Percentiles rank a stretch among this genome's conserved stretches.
These are phyloP conservation scores for Ustilago nuda DNA, from an alignment of 1,284 basidiomycete species.

Conservation along the genomic window DNA sequence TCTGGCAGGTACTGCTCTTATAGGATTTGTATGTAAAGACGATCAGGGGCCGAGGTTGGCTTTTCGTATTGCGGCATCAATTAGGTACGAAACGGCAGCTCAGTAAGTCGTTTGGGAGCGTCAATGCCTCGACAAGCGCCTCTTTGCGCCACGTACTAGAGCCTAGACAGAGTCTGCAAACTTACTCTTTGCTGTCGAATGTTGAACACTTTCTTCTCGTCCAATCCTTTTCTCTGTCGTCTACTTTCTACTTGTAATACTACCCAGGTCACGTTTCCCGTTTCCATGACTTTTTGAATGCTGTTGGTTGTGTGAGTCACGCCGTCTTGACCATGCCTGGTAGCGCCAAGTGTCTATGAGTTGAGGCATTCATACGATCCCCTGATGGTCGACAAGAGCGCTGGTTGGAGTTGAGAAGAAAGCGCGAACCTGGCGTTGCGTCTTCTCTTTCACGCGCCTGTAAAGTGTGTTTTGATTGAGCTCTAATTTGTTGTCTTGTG, in stretches of 20 bases:
- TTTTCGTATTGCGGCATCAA: no score
- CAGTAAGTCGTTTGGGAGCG: no score
- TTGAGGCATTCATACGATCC: not conserved
- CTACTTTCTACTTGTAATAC: constrained; percentile 17
- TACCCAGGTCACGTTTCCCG: not conserved
- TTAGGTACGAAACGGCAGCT: no score
- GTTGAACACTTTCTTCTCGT: not conserved
- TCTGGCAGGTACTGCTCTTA: constrained; percentile 93
- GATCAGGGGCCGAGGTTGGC: no score
- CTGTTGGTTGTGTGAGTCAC: not conserved
- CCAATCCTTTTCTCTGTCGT: not conserved
- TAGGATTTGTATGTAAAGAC: constrained; percentile 75
- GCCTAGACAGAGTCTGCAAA: no score
- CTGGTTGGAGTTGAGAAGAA: no score
- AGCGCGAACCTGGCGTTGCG: no score
- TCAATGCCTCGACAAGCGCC: no score
- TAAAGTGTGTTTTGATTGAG: not conserved
- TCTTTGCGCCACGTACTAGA: no score
- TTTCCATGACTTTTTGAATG: not conserved
- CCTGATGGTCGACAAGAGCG: no score
- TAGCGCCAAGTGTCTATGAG: no score
- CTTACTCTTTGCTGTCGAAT: no score
- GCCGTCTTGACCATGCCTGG: not conserved
- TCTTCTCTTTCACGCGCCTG: not conserved
- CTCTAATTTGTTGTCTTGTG: not conserved